Conservation (phyloP, 75 land plant species). For the Pseudotsuga menziesii region DNA sequence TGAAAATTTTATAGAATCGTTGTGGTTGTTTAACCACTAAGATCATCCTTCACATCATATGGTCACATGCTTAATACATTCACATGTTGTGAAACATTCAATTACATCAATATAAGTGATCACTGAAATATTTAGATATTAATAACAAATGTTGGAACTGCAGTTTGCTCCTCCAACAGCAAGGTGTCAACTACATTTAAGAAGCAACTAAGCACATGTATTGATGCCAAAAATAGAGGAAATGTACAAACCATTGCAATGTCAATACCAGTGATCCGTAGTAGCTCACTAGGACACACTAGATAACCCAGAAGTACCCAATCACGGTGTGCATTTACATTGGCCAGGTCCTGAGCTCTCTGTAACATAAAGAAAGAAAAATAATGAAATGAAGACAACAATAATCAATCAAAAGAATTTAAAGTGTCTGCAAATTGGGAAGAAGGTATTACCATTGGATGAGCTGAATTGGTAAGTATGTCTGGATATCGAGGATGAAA, state of each 20-base stretch:
- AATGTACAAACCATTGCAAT: slow-evolving; percentile 72
- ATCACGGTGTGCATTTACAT: slow-evolving; percentile 81
- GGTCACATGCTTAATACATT: no score
- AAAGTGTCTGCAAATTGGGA: neutral
- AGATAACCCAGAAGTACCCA: slow-evolving; percentile 98
- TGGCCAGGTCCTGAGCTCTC: slow-evolving; percentile 98
- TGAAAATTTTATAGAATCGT: no score
- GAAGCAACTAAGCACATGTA: neutral
- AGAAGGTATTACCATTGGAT: slow-evolving; percentile 76
- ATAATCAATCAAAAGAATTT: neutral
- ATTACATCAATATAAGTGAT: no score
- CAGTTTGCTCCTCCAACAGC: neutral
- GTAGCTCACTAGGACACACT: slow-evolving; percentile 97
- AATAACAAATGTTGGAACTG: neutral
- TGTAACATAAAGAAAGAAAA: slow-evolving; percentile 26
- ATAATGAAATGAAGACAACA: neutral
- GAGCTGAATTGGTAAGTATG: slow-evolving; percentile 98
- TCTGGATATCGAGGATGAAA: slow-evolving; percentile 99
- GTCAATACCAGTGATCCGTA: slow-evolving; percentile 89
- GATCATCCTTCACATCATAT: no score
- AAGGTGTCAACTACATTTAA: slow-evolving; percentile 1
- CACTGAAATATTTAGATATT: no score
- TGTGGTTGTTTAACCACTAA: no score
- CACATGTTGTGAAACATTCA: no score
- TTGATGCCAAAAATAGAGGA: slow-evolving; percentile 5